phyloP scores from a whole-genome alignment of 108 stramenopile species.

The Chaetoceros muelleri region DNA sequence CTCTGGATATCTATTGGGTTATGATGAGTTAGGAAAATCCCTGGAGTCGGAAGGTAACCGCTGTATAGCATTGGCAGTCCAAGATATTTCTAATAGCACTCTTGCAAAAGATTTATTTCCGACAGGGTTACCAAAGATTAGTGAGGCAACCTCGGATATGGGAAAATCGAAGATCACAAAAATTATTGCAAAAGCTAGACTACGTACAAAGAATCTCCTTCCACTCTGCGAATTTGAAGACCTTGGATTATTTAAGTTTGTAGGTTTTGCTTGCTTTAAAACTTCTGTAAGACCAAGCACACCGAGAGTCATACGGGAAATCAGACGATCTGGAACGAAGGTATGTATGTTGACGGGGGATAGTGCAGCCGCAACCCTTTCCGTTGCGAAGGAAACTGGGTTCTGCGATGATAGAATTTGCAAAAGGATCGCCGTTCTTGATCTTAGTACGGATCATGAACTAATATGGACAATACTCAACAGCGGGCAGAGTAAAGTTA shows the following conservation, averaged over 20 bases:
- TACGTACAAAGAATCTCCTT: constrained; percentile 16
- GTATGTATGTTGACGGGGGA: constrained; percentile 58
- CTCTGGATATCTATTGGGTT: constrained; percentile 1
- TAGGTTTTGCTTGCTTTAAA: constrained; percentile 49
- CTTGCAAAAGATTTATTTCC: constrained; percentile 24
- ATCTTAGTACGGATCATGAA: constrained; percentile 1
- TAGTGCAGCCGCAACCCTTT: constrained; percentile 32
- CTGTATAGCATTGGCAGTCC: constrained; percentile 30
- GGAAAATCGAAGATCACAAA: neutral
- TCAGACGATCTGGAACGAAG: constrained; percentile 25
- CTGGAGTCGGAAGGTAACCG: constrained; percentile 36
- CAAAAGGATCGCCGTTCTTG: constrained; percentile 27
- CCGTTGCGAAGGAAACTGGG: constrained; percentile 26
- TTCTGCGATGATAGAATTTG: constrained; percentile 14
- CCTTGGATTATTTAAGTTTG: constrained; percentile 10
- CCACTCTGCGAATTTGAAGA: constrained; percentile 7
- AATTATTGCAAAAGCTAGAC: constrained; percentile 4
- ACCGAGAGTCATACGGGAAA: constrained; percentile 29
- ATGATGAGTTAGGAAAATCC: constrained; percentile 13
- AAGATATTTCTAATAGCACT: constrained; percentile 24
- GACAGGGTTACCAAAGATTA: constrained; percentile 19
- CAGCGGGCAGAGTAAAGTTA: neutral
- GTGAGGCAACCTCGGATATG: neutral
- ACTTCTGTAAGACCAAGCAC: constrained; percentile 42
- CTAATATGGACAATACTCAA: constrained; percentile 13